Evolutionary conservation across 306 rosid genomes (phyloP), one percentile per base, ranked within the genome.

Genomic region (Oemleria cerasiformis): DNA sequence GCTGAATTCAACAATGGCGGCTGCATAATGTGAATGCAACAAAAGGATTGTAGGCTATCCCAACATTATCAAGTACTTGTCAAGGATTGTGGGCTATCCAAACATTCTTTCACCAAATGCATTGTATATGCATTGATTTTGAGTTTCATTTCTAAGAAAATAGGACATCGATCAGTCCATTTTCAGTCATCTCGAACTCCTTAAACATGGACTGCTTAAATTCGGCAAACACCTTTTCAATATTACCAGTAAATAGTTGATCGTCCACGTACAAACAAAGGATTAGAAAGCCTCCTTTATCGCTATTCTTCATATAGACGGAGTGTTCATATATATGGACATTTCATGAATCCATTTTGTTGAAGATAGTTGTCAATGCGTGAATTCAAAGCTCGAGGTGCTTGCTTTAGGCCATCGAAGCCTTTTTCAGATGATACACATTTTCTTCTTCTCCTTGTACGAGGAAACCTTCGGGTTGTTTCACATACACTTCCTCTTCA

Each of bases 181-280:
- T n/a, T n/a, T n/a, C n/a, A n/a, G n/a, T n/a, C n/a, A n/a, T n/a
- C n/a, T n/a, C n/a, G n/a, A n/a, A n/a, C n/a, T n/a, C n/a, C n/a
- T n/a, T n/a, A n/a, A n/a, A n/a, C n/a, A n/a, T n/a, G n/a, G n/a
- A n/a, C n/a, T n/a, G n/a, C n/a, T 47, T 47, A 13, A 47, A 47
- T 12, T 47, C 4, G 12, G 13, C 1, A 12, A 47, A 47, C 51
- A 47, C 9, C 15, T 40, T 38, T 59, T 50, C 72, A 68, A n/a
- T 68, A 5, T 10, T 49, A 30, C 72, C 34, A 13, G 61, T 68
- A 7, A 55, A 63, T 8, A 70, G 41, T 0, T 55, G 39, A 42
- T 70, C 74, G 23, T 70, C 65, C 17, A 70, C 64, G 23, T 70
- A 70, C 16, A 70, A 4, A 40, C 53, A 70, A 54, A 70, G 38